Evolutionary conservation across 2,329 filamentous ascomycete species (phyloP), one percentile per base, ranked within the genome.

Genomic region (Metarhizium guizhouense): DNA sequence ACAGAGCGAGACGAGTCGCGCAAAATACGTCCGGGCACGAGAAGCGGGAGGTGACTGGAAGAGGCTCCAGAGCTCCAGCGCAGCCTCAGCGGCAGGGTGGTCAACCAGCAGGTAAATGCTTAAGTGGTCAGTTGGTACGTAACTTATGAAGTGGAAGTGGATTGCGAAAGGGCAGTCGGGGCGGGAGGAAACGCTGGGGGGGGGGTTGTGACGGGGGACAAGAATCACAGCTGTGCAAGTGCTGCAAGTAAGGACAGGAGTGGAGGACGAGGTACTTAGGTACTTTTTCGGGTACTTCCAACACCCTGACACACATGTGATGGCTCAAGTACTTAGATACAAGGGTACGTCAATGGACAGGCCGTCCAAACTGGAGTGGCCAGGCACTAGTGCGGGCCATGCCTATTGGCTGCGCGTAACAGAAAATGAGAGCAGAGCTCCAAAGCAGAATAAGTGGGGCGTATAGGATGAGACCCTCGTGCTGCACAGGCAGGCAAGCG

Each of bases 1-100:
- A 56, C 45, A 11, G n/a, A 43, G 40, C 6, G 29, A 25, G 52
- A 47, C 32, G 45, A n/a, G 53, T 40, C 53, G 53, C 53, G 53
- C 47, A 55, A 55, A 55, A 56, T 43, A 52, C 6, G 40, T 29
- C 51, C 29, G 55, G 47, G 36, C 53, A 29, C 36, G 32, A 47
- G 50, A 47, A 49, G 47, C 40, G 38, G 52, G 52, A 47, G 43
- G 43, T 8, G 16, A n/a, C n/a, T n/a, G n/a, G n/a, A n/a, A 47
- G 43, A n/a, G 18, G 18, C n/a, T 47, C 32, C 32, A 34, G 32
- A 8, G 32, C 25, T 34, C 32, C 32, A 34, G 38, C 13, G 32
- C 32, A 34, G 32, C 32, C 32, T 11, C 5, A 34, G 10, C 32
- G 40, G 6, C n/a, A 42, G 40, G 14, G 40, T 14, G 40, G n/a